Percentiles rank a stretch among this genome's conserved stretches.
Conservation (phyloP, 148 eudicot species). For the Chenopodium quinoa region DNA sequence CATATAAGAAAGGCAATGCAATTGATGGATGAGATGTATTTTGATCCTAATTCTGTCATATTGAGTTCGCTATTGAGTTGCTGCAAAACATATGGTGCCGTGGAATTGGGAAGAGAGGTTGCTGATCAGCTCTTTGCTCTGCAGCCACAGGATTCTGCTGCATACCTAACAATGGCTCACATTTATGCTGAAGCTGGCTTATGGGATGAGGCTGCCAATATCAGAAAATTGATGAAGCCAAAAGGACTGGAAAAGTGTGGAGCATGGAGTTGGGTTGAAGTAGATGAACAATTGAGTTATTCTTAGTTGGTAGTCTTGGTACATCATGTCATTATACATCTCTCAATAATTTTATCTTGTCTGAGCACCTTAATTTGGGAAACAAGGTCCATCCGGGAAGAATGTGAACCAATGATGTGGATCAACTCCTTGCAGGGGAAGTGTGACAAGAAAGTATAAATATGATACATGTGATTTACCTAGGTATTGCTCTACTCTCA, state of each 20-base stretch:
- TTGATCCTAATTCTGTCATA: conserved; percentile 35
- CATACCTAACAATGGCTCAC: conserved; percentile 35
- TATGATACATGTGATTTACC: neutral
- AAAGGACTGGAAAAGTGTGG: conserved; percentile 25
- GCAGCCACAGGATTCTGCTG: conserved; percentile 32
- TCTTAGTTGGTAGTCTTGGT: conserved; percentile 9
- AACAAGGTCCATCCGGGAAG: neutral
- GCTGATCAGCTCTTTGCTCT: conserved; percentile 30
- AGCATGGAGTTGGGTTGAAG: conserved; percentile 43
- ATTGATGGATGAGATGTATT: conserved; percentile 45
- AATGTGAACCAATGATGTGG: neutral
- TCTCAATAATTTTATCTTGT: neutral
- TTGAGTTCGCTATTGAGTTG: conserved; percentile 44
- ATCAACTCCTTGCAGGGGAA: neutral
- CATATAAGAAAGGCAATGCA: conserved; percentile 32
- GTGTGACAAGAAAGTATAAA: neutral
- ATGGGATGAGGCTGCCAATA: conserved; percentile 34
- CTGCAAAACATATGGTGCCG: conserved; percentile 43
- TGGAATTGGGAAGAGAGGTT: conserved; percentile 36
- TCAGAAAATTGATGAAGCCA: conserved; percentile 34
- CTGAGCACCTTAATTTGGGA: neutral
- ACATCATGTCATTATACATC: neutral
- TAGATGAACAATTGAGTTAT: conserved; percentile 16
- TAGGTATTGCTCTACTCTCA: neutral
- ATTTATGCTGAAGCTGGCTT: conserved; percentile 41